Base-by-base conservation (phyloP, 2,329 filamentous ascomycete species). In the Claviceps citrina region DNA sequence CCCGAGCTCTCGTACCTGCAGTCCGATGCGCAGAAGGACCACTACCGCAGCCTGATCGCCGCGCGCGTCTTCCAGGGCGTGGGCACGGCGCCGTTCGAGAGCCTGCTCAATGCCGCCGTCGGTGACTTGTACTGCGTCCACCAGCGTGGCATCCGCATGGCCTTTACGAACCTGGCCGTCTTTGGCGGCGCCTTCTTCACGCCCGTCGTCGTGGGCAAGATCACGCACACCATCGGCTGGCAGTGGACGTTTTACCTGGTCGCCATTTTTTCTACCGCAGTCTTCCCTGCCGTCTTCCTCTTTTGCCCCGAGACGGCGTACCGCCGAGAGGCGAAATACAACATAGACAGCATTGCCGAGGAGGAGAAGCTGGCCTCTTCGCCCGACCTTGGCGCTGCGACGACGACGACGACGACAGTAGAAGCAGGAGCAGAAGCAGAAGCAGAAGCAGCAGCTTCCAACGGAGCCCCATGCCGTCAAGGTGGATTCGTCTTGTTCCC, bases 111-210 rank as follows among this genome's bases (percentile, higher is more conserved):
- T 58, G 84, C 84, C 1, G 80, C 77, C 36, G 83, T 95, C 6
- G 89, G 86, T 31, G 89, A 96, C 57, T 57, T 96, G 38, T 95
- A 89, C 60, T 91, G 79, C 58, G 85, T 95, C 20, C 89, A 82
- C 67, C 68, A 84, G 66, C 72, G 84, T 39, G 86, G 87, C 25
- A 74, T 81, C 49, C 75, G 87, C 41, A 95, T 95, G 89, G 89
- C 89, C 1, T 67, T 93, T 40, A 66, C 73, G 40, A 71, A 76
- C 56, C 49, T 78, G 52, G 58, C 72, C 43, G 60, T 78, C 49
- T 69, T 79, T 61, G 61, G 68, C 44, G 68, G 70, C 33, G 63
- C 67, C 41, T 73, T 76, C 51, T 67, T 73, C 51, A 94, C 89
- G 0, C 89, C 89, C 0, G 84, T 95, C n/a, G 63, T 94, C 19